Base-by-base conservation (phyloP, 75 land plant genomes). In the Picea glauca region DNA sequence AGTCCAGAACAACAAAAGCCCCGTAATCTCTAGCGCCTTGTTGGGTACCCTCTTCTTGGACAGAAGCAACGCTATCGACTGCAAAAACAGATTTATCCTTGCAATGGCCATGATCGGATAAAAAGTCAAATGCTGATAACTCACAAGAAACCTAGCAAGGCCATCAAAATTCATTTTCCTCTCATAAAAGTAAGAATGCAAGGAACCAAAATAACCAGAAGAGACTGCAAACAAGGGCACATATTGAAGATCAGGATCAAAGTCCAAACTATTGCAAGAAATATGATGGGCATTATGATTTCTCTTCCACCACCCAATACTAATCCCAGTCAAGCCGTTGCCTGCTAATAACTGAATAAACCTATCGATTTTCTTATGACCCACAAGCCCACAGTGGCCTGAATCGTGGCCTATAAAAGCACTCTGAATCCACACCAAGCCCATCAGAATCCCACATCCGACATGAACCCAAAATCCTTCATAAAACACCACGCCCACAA, bases 241-340 rank as follows among this genome's bases (percentile, higher is more conserved):
- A 67, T 93, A 92, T 57, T 93, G 96, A 13, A 93, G 83, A 81
- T 93, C 96, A 0, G 96, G 93, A 60, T 93, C 96, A 38, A 88
- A 87, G 77, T 93, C 96, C 13, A 93, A 76, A 61, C 90, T 90
- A 73, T 93, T 93, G 78, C 88, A 86, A 18, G 96, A 75, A 32
- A 88, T 85, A 67, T 93, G 96, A 68, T 93, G 96, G 14, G 90
- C 93, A 70, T 93, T 93, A 60, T 93, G 96, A 77, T 90, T 93
- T 26, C 26, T 26, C 26, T 26, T 26, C 26, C 26, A 26, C 26
- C 26, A 26, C 26, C 26, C 26, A 26, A 26, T 26, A 26, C 26
- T 26, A 26, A 26, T 26, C 26, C 26, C 26, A 26, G 26, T 26
- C 26, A 26, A 21, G 76, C 88, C 84, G 81, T 91, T 92, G 1